These are phyloP conservation scores for Chalciporus piperatoides DNA, from an alignment of 1,284 basidiomycete species.

Conservation along the genomic window DNA sequence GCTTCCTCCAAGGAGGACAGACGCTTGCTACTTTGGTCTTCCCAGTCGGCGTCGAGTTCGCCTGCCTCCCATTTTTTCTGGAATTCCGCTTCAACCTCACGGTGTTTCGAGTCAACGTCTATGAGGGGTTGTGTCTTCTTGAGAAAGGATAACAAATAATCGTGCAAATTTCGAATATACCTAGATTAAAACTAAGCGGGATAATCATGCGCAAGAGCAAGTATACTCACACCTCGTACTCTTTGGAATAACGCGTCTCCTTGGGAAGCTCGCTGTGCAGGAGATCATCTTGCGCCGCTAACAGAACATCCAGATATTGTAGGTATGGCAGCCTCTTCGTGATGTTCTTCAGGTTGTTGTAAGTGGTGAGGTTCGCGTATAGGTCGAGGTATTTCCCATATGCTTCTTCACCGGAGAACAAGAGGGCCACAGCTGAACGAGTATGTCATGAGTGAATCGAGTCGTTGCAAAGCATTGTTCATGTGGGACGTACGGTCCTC, in stretches of 20 bases:
- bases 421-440: constrained; percentile 70
- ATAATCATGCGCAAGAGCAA: not conserved
- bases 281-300: constrained; percentile 51
- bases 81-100: constrained; percentile 67
- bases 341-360: constrained; percentile 85
- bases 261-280: constrained; percentile 71
- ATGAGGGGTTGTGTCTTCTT: constrained; percentile 85
- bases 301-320: constrained; percentile 85
- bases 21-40: constrained; percentile 45
- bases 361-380: constrained; percentile 84
- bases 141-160: constrained; percentile 84
- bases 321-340: constrained; percentile 82
- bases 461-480: not conserved
- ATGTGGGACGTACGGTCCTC: constrained; percentile 67
- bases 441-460: constrained; percentile 13
- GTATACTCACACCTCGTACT: constrained; percentile 72
- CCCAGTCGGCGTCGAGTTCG: constrained; percentile 74
- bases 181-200: constrained; percentile 37
- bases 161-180: constrained; percentile 79
- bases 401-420: constrained; percentile 95
- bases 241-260: constrained; percentile 69
- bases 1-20: constrained; percentile 40
- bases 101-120: constrained; percentile 73
- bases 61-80: constrained; percentile 76
- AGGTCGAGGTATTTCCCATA: constrained; percentile 95